phyloP scores from a whole-genome alignment of 805 yeast genomes.

The Pichia cephalocereana region DNA sequence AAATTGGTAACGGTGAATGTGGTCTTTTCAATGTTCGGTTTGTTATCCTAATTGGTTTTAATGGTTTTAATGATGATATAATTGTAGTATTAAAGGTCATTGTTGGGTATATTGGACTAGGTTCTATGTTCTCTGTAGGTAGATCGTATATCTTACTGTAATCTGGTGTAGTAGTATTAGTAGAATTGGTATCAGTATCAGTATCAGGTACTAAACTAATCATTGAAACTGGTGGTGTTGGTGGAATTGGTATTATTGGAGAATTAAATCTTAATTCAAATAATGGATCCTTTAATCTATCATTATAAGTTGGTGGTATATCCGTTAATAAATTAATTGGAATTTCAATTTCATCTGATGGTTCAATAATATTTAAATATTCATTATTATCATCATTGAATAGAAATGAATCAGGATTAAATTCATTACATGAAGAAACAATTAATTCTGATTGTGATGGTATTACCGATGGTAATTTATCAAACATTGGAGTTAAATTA shows the following conservation, averaged over 20 bases:
- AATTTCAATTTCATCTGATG: not conserved
- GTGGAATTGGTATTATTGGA: not conserved
- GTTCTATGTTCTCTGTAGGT: not conserved
- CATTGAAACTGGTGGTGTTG: not conserved
- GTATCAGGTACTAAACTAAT: no score
- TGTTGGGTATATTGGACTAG: no score
- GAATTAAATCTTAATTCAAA: slow-evolving; percentile 11
- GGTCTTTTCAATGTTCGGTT: not conserved
- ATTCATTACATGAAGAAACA: not conserved
- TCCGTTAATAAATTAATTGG: not conserved
- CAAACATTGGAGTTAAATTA: not conserved
- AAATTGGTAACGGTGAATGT: not conserved
- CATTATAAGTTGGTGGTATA: slow-evolving; percentile 19
- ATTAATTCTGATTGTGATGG: slow-evolving; percentile 2
- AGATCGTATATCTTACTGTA: not conserved
- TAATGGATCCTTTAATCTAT: slow-evolving; percentile 14
- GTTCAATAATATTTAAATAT: not conserved
- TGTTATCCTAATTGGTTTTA: not conserved
- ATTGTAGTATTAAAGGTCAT: no score
- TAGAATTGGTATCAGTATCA: not conserved
- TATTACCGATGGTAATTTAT: not conserved
- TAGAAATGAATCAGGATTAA: slow-evolving; percentile 9
- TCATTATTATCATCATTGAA: not conserved
- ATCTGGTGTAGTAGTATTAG: not conserved
- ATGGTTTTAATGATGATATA: no score